These are phyloP conservation scores for Citrus medica DNA, from an alignment of 345 rosid genomes.

Conservation along the genomic window DNA sequence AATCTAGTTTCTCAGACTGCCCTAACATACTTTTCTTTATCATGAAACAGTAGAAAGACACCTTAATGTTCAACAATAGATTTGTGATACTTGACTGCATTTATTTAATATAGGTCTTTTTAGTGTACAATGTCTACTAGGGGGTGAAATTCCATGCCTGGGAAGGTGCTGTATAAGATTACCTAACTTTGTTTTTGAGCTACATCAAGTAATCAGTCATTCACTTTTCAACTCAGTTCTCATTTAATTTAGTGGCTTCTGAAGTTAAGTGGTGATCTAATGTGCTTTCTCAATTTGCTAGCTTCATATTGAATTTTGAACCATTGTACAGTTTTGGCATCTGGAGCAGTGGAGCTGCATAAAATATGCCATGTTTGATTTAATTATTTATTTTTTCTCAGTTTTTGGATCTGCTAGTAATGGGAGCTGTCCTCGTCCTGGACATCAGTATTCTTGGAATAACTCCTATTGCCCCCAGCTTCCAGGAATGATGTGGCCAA, in stretches of 20 bases:
- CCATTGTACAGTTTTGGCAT: background rate
- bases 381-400: slow-evolving; percentile 16
- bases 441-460: slow-evolving; percentile 42
- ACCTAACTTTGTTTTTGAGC: background rate
- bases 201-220: slow-evolving; percentile 8
- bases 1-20: background rate
- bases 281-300: background rate
- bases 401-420: slow-evolving; percentile 44
- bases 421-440: slow-evolving; percentile 35
- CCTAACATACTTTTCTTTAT: background rate
- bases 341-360: background rate
- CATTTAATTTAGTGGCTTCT: background rate
- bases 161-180: background rate
- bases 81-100: background rate
- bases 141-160: background rate
- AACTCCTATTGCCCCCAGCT: slow-evolving; percentile 38
- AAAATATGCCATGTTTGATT: background rate
- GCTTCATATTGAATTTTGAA: slow-evolving; percentile 8
- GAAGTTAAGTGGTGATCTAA: slow-evolving; percentile 3
- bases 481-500: slow-evolving; percentile 56
- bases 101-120: background rate
- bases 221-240: background rate
- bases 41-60: background rate
- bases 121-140: background rate
- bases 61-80: background rate